Conservation (phyloP, 2,329 filamentous ascomycete species). For the Pseudogymnoascus sp. region DNA sequence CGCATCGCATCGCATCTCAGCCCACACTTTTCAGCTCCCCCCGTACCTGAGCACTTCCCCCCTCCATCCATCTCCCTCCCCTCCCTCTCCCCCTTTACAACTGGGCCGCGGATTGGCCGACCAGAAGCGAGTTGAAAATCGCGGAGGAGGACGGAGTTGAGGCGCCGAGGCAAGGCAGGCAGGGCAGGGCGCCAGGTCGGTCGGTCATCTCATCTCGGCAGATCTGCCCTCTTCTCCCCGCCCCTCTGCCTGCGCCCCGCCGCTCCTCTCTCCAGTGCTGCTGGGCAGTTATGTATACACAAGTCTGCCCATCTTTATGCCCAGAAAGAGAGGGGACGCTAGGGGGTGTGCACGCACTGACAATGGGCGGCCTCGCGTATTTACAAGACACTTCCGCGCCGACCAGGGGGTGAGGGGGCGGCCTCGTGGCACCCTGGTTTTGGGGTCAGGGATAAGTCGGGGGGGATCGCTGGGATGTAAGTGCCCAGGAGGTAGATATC, state of each 20-base stretch:
- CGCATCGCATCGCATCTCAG: not conserved
- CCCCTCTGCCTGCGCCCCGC: not conserved
- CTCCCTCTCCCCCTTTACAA: too few relatives aligned
- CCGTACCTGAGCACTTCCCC: not conserved
- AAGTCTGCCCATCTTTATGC: too few relatives aligned
- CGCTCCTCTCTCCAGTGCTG: too few relatives aligned
- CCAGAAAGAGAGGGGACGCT: too few relatives aligned
- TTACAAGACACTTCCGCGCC: not conserved
- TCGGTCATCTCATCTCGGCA: not conserved
- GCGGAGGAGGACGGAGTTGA: too few relatives aligned
- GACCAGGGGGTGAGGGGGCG: not conserved
- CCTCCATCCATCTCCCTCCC: too few relatives aligned
- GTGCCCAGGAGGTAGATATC: too few relatives aligned
- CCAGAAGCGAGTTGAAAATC: too few relatives aligned
- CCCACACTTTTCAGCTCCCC: not conserved
- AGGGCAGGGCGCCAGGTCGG: too few relatives aligned
- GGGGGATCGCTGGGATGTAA: not conserved
- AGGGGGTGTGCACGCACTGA: not conserved
- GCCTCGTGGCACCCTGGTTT: slow-evolving; percentile 4
- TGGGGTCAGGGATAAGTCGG: not conserved
- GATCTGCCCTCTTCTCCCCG: not conserved
- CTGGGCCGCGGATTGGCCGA: too few relatives aligned
- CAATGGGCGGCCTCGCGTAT: not conserved
- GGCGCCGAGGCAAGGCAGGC: too few relatives aligned
- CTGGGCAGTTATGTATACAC: not conserved